phyloP scores from a whole-genome alignment of 768 basidiomycete species.

The Serendipita vermifera region DNA sequence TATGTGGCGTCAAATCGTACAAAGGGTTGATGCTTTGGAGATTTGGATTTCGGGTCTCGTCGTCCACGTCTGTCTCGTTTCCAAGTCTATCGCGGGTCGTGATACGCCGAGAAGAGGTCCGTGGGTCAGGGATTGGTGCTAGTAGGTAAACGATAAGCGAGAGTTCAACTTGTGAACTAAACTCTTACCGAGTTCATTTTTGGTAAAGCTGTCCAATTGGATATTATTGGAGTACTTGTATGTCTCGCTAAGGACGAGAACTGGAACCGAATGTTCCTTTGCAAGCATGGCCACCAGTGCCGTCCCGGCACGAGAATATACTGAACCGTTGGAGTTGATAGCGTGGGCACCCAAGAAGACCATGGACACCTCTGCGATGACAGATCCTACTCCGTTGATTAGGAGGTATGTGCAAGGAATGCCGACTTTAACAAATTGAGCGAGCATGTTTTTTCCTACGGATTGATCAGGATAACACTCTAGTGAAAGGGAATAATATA shows the following conservation, averaged over 20 bases:
- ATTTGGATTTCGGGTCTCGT: slow-evolving; percentile 27
- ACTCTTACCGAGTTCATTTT: slow-evolving; percentile 80
- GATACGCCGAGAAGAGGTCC: background rate
- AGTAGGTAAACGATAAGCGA: too few species aligned
- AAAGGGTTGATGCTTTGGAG: slow-evolving; percentile 75
- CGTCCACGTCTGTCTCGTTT: too few species aligned
- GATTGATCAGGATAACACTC: background rate
- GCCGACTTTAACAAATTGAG: slow-evolving; percentile 47
- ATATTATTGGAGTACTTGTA: slow-evolving; percentile 95
- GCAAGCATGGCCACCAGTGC: slow-evolving; percentile 96
- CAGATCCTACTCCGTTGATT: slow-evolving; percentile 68
- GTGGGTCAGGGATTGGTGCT: background rate
- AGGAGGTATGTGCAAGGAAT: slow-evolving; percentile 87
- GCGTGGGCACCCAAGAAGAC: slow-evolving; percentile 91
- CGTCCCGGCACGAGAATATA: slow-evolving; percentile 88
- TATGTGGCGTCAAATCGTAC: slow-evolving; percentile 89
- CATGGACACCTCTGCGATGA: slow-evolving; percentile 69
- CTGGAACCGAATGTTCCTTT: slow-evolving; percentile 75
- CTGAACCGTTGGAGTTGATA: slow-evolving; percentile 85
- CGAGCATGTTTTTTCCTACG: slow-evolving; percentile 69
- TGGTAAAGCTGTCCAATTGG: slow-evolving; percentile 85
- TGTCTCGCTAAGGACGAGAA: slow-evolving; percentile 94
- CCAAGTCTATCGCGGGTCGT: too few species aligned
- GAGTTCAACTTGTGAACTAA: background rate
- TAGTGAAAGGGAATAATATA: slow-evolving; percentile 5